These are phyloP conservation scores for Castanospermum australe DNA, from an alignment of 306 rosid species.

Conservation along the genomic window DNA sequence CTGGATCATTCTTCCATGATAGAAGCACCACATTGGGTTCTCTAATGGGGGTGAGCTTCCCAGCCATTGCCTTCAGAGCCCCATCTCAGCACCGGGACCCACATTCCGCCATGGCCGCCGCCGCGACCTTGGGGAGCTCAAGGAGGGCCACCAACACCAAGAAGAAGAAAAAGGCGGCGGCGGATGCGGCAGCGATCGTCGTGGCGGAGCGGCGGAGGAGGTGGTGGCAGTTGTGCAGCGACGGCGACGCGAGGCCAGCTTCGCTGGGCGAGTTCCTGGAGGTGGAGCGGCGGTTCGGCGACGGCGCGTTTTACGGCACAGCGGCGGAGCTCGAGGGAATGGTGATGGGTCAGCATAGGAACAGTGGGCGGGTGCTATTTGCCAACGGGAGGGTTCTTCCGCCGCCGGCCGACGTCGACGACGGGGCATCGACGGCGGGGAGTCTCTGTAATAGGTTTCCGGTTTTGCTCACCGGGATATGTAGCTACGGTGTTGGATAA, in stretches of 20 bases:
- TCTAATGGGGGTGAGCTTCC: slow-evolving; percentile 93
- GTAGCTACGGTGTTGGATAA: slow-evolving; percentile 72
- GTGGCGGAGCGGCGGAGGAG: slow-evolving; percentile 62
- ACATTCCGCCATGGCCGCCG: slow-evolving; percentile 29
- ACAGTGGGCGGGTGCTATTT: slow-evolving; percentile 52
- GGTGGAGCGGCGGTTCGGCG: slow-evolving; percentile 88
- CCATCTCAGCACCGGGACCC: slow-evolving; percentile 73
- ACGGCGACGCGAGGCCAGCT: slow-evolving; percentile 66
- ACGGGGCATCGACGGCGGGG: slow-evolving; percentile 37
- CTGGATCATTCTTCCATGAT: slow-evolving; percentile 97
- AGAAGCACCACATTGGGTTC: slow-evolving; percentile 94
- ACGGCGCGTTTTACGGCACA: slow-evolving; percentile 72
- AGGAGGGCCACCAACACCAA: too few relatives aligned
- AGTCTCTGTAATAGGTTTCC: slow-evolving; percentile 65
- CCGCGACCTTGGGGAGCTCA: too few relatives aligned
- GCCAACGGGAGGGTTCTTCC: slow-evolving; percentile 91
- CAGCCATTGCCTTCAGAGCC: slow-evolving; percentile 76
- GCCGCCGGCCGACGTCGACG: slow-evolving; percentile 55
- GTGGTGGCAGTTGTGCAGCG: slow-evolving; percentile 95
- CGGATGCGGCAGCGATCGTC: background rate
- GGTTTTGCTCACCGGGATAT: slow-evolving; percentile 71
- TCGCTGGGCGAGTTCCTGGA: slow-evolving; percentile 89
- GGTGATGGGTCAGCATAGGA: slow-evolving; percentile 50
- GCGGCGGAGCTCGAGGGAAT: slow-evolving; percentile 88
- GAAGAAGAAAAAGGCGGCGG: slow-evolving; percentile 41